phyloP scores from a whole-genome alignment of 331 rosid species.

The Rhamnella rubrinervis region DNA sequence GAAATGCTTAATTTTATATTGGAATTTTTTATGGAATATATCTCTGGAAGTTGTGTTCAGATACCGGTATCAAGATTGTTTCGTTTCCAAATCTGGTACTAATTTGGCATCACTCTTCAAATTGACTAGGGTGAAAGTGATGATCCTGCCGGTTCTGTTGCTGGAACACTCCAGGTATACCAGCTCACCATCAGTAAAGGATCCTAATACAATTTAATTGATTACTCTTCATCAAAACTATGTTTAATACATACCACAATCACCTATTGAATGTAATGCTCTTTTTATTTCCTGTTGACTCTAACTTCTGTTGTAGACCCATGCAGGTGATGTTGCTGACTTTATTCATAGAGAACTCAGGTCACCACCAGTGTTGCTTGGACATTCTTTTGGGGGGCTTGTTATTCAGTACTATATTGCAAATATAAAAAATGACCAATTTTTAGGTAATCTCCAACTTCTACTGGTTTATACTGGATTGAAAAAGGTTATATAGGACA shows the following conservation, averaged over 20 bases:
- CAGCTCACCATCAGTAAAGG: conserved; percentile 21
- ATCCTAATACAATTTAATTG: conserved; percentile 7
- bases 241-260: background rate
- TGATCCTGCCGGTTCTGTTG: conserved; percentile 62
- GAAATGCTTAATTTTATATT: background rate
- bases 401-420: conserved; percentile 74
- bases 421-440: conserved; percentile 34
- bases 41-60: background rate
- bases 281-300: conserved; percentile 30
- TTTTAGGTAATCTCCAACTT: conserved; percentile 47
- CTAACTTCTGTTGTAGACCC: conserved; percentile 73
- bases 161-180: conserved; percentile 80
- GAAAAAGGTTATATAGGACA: conserved; percentile 1
- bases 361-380: conserved; percentile 70
- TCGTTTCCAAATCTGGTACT: conserved; percentile 11
- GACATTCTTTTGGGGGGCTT: conserved; percentile 94
- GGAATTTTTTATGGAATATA: background rate
- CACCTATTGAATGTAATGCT: background rate
- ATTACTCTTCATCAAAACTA: background rate
- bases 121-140: conserved; percentile 83
- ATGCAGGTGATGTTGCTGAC: conserved; percentile 77
- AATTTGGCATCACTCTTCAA: conserved; percentile 15
- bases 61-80: conserved; percentile 16
- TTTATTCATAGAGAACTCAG: conserved; percentile 48
- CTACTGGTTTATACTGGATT: background rate